Percentiles rank a stretch among this genome's conserved stretches.
phyloP scores from a whole-genome alignment of 2,329 filamentous ascomycete genomes.

The Aspergillus quadricinctus region DNA sequence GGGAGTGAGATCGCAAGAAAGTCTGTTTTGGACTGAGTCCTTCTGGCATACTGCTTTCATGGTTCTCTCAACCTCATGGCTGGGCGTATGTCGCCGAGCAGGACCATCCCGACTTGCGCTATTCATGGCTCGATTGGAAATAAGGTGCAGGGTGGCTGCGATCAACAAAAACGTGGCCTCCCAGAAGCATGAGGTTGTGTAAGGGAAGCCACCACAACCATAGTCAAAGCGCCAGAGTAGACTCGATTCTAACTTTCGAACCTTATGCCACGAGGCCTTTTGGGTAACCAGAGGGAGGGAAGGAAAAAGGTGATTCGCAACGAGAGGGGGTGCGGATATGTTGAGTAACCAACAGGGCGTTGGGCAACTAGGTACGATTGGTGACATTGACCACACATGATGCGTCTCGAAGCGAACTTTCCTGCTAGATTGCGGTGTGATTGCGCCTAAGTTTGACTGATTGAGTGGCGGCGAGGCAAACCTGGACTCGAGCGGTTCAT shows the following conservation, averaged over 20 bases:
- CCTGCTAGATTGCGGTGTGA: not conserved
- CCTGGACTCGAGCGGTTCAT: not conserved
- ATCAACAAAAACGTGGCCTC: not conserved
- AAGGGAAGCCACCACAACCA: not conserved
- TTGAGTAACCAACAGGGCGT: not conserved
- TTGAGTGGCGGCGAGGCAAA: not conserved
- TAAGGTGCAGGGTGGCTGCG: not conserved
- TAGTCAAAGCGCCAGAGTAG: not conserved
- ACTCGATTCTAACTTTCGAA: not conserved
- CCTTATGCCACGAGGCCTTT: not conserved
- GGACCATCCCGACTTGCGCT: not conserved
- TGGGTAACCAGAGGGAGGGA: not conserved
- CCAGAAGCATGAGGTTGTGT: not conserved
- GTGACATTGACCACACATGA: not conserved
- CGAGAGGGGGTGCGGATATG: not conserved
- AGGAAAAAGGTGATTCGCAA: not conserved
- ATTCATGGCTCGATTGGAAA: not conserved
- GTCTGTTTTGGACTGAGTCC: not conserved
- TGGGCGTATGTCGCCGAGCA: not conserved
- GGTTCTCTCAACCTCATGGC: not conserved
- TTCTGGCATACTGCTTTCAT: not conserved
- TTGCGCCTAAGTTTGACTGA: not conserved
- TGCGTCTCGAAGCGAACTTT: not conserved
- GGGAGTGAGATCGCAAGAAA: not conserved
- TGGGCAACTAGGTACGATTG: not conserved